These are phyloP conservation scores for Chlorella sorokiniana DNA, from an alignment of 139 green algal species.

Conservation along the genomic window DNA sequence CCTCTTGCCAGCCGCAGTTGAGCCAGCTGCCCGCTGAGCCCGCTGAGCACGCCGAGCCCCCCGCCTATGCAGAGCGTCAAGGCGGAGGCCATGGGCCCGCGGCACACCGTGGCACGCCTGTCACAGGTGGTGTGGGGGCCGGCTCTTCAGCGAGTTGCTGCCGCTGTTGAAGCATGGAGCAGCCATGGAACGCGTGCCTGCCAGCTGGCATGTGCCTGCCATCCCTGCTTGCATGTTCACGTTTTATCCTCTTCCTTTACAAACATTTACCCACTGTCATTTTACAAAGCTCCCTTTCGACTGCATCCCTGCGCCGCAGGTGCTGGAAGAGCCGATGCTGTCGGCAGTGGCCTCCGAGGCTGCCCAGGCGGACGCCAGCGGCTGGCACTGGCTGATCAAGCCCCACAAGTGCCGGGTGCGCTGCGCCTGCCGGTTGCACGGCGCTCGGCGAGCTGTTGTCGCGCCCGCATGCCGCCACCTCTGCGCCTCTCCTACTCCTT, in stretches of 20 bases:
- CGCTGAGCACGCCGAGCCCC: background rate
- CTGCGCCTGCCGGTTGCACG: background rate
- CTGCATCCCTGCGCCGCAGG: background rate
- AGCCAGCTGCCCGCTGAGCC: background rate
- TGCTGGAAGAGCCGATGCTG: conserved; percentile 71
- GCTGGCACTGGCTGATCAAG: conserved; percentile 68
- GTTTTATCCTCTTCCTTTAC: background rate
- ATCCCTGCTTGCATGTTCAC: background rate
- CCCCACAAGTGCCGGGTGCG: conserved; percentile 23
- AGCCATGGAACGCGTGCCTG: background rate
- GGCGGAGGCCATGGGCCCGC: conserved; percentile 60
- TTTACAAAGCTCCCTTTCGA: background rate
- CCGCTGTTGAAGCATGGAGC: background rate
- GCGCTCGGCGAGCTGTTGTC: background rate
- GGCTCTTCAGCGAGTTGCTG: background rate
- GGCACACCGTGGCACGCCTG: conserved; percentile 45
- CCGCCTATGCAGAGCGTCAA: conserved; percentile 46
- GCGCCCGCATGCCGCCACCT: background rate
- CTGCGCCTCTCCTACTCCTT: background rate
- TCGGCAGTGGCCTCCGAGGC: conserved; percentile 52
- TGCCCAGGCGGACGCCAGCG: conserved; percentile 48
- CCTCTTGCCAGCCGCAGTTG: background rate
- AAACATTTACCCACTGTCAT: background rate
- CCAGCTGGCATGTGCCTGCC: background rate
- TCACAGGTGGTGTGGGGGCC: background rate